Evolutionary conservation across 331 rosid species (phyloP), one percentile per base, ranked within the genome.

Genomic region (Rosa hybrid): DNA sequence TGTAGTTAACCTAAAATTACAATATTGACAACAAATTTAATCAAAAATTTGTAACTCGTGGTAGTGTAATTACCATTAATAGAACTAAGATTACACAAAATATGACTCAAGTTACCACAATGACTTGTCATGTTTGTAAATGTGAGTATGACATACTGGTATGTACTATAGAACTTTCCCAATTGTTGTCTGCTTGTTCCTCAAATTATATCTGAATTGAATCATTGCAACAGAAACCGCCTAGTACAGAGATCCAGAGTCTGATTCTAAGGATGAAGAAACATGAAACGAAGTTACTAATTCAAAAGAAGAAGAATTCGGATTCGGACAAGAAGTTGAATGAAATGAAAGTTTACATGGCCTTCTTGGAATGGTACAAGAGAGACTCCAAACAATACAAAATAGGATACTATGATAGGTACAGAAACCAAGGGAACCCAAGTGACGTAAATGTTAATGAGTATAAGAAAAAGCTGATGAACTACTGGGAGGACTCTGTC

Each of bases 281-380:
- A 13, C 64, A 48, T 20, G 89, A 88, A 75, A 11, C 0, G 5
- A 0, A 80, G 2, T 30, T 74, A 53, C 27, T 21, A 3, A 0
- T 4, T 0, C 71, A 42, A 21, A 87, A 62, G 63, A 25, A n/a
- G 69, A 38, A 4, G 48, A 11, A 0, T 25, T 84, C 75, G 34
- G 78, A 84, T 18, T 82, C 84, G 3, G 16, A 60, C 67, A 57
- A 4, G 79, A 81, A 34, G 44, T 48, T 91, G 77, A 86, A 81
- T 80, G 2, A 11, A 0, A 0, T 48, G 4, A 90, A 91, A 75
- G 76, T 45, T 76, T 3, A 38, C 0, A 87, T 90, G 96, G 87
- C 90, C 7, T 18, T 45, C 12, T 57, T 92, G 6, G 98, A 92
- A 84, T 89, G 96, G 96, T 94, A 92, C 83, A 92, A 89, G 84